phyloP scores from a whole-genome alignment of 495 filamentous ascomycete genomes.

The Baudoinia panamericana region DNA sequence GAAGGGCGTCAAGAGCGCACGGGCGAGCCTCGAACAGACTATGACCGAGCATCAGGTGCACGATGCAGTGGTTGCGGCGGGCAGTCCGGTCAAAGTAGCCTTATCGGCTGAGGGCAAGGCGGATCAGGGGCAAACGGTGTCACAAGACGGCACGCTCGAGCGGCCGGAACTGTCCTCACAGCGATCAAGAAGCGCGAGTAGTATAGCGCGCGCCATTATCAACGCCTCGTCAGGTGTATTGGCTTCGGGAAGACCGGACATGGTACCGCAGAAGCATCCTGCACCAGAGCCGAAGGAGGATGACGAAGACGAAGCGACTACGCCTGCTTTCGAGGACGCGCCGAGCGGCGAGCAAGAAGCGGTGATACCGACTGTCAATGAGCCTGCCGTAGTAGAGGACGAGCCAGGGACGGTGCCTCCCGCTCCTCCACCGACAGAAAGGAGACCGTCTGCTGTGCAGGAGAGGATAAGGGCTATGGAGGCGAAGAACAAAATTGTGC shows the following conservation, averaged over 20 bases:
- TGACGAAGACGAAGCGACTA: slow-evolving; percentile 3
- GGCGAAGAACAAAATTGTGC: background rate
- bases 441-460: slow-evolving; percentile 4
- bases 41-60: background rate
- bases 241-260: background rate
- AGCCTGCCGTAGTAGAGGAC: background rate
- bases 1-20: slow-evolving; percentile 3
- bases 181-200: background rate
- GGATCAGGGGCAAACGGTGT: background rate
- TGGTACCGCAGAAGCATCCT: background rate
- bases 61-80: background rate
- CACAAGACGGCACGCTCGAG: background rate
- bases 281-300: no score
- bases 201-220: background rate
- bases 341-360: background rate
- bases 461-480: slow-evolving; percentile 11
- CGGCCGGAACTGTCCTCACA: background rate
- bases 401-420: background rate
- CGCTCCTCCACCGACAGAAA: background rate
- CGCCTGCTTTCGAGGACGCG: slow-evolving; percentile 10
- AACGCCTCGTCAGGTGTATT: background rate
- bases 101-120: no score
- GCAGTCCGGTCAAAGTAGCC: background rate
- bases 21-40: slow-evolving; percentile 8
- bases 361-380: background rate